Base-by-base conservation (phyloP, 441 rosid species). In the Populus hybrid region DNA sequence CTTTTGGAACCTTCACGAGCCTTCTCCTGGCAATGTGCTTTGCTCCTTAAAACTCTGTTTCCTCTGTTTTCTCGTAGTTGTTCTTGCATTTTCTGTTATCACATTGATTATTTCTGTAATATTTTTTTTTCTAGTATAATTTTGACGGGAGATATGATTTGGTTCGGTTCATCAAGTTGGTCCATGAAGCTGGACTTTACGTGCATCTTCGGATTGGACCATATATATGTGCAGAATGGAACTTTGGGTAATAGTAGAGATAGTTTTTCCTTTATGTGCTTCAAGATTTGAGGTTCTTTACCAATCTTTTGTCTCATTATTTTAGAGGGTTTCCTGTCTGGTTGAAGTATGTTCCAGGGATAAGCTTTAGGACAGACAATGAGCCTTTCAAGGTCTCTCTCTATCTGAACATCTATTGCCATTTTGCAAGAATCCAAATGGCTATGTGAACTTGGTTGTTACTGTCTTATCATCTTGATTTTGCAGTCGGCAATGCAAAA, bases 221-320 rank as follows among this genome's bases (percentile, higher is more conserved):
- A 35, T 94, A 92, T 79, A 85, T 94, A 80, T 94, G 98, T 87
- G 98, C 91, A 69, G 97, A 94, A 81, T 94, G 98, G 98, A 94
- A 94, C 86, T 94, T 92, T 69, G 99, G 99, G 97, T 93, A 89
- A 65, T 28, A 29, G 23, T 59, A 29, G 11, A 16, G 42, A 24
- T 61, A 3, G 28, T 24, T 4, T 16, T 77, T 24, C 63, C 40
- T 33, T 73, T 59, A 18, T 72, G 12, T 23, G 18, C 1, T 38
- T 78, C 31, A 29, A 31, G 33, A 64, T 63, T 33, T 50, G 7
- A 23, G 12, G 38, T 36, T 64, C 26, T 20, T 68, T n/a, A 68
- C 36, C 50, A 24, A 23, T 56, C 63, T 14, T 35, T 31, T 68
- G 26, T 74, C 63, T 18, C 73, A 6, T 16, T 45, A 16, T 11